A percentile compares a stretch with the other conserved stretches of the same genome.
Conservation (phyloP, 345 rosid genomes). For the Aurinia saxatilis region DNA sequence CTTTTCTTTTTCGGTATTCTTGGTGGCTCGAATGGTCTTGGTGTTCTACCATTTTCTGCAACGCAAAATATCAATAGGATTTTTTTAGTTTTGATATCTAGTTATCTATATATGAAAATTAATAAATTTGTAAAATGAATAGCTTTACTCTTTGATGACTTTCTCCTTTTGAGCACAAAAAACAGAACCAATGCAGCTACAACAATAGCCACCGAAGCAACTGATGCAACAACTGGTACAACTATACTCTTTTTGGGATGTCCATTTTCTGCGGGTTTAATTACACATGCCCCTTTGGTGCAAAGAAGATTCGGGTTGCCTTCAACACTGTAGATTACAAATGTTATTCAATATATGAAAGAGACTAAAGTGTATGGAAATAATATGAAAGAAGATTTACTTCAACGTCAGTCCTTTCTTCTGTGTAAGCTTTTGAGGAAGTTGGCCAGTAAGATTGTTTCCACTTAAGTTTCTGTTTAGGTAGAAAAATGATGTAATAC, state of each 20-base stretch:
- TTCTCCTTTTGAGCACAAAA: conserved; percentile 3
- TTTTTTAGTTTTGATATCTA: neutral
- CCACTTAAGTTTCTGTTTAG: conserved; percentile 31
- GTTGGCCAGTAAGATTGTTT: conserved; percentile 35
- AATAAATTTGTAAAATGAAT: neutral
- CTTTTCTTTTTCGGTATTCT: neutral
- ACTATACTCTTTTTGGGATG: conserved; percentile 1
- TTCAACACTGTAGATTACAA: neutral
- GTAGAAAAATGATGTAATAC: neutral
- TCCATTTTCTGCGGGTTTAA: neutral
- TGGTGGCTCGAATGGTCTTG: neutral
- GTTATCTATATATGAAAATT: neutral
- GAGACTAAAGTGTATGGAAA: neutral
- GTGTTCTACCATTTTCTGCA: neutral
- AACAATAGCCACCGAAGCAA: neutral
- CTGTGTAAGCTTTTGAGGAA: conserved; percentile 29
- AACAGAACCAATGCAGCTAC: neutral
- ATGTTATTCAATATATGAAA: neutral
- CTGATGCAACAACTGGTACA: conserved; percentile 23
- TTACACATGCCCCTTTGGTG: neutral
- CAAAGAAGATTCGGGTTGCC: neutral
- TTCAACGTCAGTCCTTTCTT: conserved; percentile 19
- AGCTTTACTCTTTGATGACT: neutral
- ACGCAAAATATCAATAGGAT: neutral
- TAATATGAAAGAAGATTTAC: neutral